A percentile compares a stretch with the other conserved stretches of the same genome.
Conservation (phyloP, 805 yeast species). For the Novakomyces olei region DNA sequence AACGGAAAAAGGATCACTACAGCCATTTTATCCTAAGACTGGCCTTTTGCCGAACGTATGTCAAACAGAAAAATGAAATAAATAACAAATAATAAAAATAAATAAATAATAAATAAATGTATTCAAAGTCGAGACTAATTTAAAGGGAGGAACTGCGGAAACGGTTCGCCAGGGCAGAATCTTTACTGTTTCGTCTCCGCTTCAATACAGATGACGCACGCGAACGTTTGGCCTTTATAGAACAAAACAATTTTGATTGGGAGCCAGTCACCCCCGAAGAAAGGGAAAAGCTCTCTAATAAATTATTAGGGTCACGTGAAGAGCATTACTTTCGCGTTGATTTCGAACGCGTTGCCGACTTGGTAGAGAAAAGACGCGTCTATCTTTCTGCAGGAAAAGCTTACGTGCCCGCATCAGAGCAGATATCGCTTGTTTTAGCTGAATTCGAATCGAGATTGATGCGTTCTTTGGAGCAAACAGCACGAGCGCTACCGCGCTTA, state of each 20-base stretch:
- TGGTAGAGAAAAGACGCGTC: constrained; percentile 52
- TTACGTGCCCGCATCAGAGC: constrained; percentile 65
- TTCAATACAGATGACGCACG: constrained; percentile 36
- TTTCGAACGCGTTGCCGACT: constrained; percentile 61
- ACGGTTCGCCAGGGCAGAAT: constrained; percentile 59
- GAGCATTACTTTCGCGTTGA: constrained; percentile 68
- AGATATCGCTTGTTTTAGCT: constrained; percentile 40
- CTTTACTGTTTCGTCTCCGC: constrained; percentile 49
- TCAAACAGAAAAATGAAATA: neutral
- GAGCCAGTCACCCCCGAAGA: constrained; percentile 44
- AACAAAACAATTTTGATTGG: constrained; percentile 46
- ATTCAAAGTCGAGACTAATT: neutral
- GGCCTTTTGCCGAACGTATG: constrained; percentile 51
- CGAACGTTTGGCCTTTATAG: constrained; percentile 56
- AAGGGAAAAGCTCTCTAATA: constrained; percentile 25
- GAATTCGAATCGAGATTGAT: constrained; percentile 40
- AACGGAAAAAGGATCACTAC: constrained; percentile 73
- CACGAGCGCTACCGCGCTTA: constrained; percentile 56
- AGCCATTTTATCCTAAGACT: constrained; percentile 74
- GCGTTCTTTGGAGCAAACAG: constrained; percentile 37
- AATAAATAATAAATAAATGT: neutral
- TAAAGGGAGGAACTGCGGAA: constrained; percentile 48
- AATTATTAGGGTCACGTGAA: constrained; percentile 34
- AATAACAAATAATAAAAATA: neutral
- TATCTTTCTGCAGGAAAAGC: constrained; percentile 49